Base-by-base conservation (phyloP, 2,329 filamentous ascomycete genomes). In the Alternaria tenuissima region DNA sequence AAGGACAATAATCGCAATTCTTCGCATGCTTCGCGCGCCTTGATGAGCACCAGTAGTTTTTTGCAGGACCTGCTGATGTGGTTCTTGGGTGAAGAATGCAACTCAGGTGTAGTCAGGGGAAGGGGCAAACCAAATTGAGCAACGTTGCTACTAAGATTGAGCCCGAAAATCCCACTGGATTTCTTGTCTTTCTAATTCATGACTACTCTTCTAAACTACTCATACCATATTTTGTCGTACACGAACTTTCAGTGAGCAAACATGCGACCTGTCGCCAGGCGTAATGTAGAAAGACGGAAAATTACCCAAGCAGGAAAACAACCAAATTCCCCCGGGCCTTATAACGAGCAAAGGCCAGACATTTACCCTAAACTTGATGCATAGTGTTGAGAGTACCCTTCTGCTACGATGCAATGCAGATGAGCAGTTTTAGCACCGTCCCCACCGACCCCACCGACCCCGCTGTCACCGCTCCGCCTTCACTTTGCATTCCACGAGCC, bases 381-480 rank as follows among this genome's bases (percentile, higher is more conserved):
- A 9, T 11, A 12, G 30, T 32, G 30, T 11, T 32, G 32, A 16
- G 12, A 14, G 11, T 36, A 14, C 24, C 24, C 32, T 14, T 9
- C 14, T 2, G 18, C 5, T n/a, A 48, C 28, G 18, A 48, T 30
- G 28, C 12, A 48, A 20, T 48, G 28, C n/a, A 48, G 12, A 14
- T 20, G 32, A 16, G 28, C 7, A 18, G 20, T 4, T 34, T 34
- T 48, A 16, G 11, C 18, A 48, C 28, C 5, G 18, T 14, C 44
- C 44, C 44, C 28, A 34, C 44, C 44, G 20, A 32, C 44, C 44
- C 44, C 44, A 47, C 44, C 44, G 22, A 32, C 44, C 44, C 44
- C 44, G 11, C 44, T 34, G 44, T 6, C 28, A 24, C 22, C 22
- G 22, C 22, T 24, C 22, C 22, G 22, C 22, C 22, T 24, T 24